Evolutionary conservation across 768 basidiomycete species (phyloP).

Genomic region (Antrodiella citrinella): DNA sequence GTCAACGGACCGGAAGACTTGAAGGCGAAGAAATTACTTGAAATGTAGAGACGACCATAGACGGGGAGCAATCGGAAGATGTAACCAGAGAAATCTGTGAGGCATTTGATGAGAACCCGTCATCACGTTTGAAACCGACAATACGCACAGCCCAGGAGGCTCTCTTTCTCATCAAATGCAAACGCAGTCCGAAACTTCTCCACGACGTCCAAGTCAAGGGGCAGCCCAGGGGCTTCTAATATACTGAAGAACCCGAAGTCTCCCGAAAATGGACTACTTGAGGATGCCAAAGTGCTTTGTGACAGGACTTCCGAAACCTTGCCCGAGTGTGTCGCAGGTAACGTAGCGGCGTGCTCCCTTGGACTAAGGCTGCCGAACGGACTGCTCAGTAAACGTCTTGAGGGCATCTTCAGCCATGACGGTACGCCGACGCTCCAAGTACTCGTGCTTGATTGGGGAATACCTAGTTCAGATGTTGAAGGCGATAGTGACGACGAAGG

Average conservation of each 20-base stretch:
- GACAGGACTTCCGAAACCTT: constrained; percentile 56
- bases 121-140: not conserved
- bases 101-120: constrained; percentile 7
- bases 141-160: constrained; percentile 75
- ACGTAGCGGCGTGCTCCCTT: constrained; percentile 15
- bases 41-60: constrained; percentile 81
- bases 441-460: constrained; percentile 30
- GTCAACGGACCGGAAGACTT: constrained; percentile 78
- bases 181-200: constrained; percentile 79
- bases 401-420: constrained; percentile 50
- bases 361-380: constrained; percentile 2
- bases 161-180: constrained; percentile 85
- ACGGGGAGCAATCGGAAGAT: constrained; percentile 86
- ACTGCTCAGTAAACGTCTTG: constrained; percentile 16
- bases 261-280: constrained; percentile 18
- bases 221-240: constrained; percentile 62
- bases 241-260: constrained; percentile 72
- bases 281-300: constrained; percentile 15
- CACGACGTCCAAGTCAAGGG: constrained; percentile 50
- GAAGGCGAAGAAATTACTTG: constrained; percentile 93
- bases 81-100: constrained; percentile 82
- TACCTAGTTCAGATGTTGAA: constrained; percentile 38
- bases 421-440: constrained; percentile 63
- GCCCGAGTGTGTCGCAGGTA: constrained; percentile 20
- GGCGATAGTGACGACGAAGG: constrained; percentile 50